Conservation (phyloP, 2,329 filamentous ascomycete species). For the Berkeleyomyces rouxiae region DNA sequence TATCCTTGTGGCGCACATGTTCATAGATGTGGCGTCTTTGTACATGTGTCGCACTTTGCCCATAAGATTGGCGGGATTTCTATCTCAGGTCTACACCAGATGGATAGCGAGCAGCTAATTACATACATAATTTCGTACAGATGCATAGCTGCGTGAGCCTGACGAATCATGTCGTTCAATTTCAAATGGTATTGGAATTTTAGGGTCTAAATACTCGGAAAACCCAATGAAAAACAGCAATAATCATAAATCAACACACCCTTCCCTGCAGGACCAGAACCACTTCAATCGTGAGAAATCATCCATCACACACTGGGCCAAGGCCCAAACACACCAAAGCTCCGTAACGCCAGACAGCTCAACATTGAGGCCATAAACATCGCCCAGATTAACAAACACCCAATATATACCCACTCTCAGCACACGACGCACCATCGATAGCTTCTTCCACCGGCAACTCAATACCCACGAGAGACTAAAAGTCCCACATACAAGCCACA, state of each 20-base stretch:
- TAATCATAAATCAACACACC: background rate
- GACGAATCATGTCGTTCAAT: background rate
- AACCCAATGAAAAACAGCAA: background rate
- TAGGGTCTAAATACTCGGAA: background rate
- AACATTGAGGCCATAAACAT: background rate
- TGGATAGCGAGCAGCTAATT: too few relatives aligned
- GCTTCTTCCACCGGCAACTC: background rate
- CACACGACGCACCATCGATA: background rate
- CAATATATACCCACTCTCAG: background rate
- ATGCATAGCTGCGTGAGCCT: too few relatives aligned
- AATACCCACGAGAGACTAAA: conserved; percentile 28
- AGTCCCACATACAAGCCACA: conserved; percentile 60
- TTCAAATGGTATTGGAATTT: background rate
- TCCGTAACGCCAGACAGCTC: conserved; percentile 3
- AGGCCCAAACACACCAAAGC: background rate
- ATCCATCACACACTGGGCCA: background rate
- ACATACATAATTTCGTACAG: too few relatives aligned
- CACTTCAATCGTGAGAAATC: background rate
- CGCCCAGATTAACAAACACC: background rate
- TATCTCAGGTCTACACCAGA: background rate
- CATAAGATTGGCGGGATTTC: too few relatives aligned
- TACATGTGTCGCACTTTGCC: too few relatives aligned
- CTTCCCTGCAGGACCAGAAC: background rate
- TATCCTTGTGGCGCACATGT: background rate
- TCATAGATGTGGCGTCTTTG: conserved; percentile 1